A percentile compares a stretch with the other conserved stretches of the same genome.
Conservation (phyloP, 345 rosid genomes). For the Turnera subulata region DNA sequence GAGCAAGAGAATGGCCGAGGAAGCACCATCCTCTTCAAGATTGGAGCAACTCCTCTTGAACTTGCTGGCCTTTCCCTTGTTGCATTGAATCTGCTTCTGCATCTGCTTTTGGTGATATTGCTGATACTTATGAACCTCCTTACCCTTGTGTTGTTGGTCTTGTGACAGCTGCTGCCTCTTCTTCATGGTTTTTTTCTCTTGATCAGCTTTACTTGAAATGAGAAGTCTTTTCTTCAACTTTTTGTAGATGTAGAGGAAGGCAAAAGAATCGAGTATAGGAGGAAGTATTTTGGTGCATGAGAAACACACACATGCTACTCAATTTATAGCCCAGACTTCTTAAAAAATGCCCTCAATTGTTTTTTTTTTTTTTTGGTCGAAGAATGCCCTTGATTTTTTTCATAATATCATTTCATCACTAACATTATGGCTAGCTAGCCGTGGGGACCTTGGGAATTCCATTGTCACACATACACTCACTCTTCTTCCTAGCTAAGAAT, state of each 20-base stretch:
- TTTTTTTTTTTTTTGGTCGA: too few relatives aligned
- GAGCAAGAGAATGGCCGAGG: conserved; percentile 83
- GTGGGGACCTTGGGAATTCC: too few relatives aligned
- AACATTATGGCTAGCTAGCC: too few relatives aligned
- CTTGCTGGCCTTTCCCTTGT: conserved; percentile 59
- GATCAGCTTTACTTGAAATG: conserved; percentile 17
- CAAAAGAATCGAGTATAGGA: neutral
- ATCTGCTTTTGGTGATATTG: conserved; percentile 15
- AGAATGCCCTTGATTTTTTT: too few relatives aligned
- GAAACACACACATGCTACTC: conserved; percentile 12
- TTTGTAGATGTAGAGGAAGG: neutral
- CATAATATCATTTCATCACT: too few relatives aligned
- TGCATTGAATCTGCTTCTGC: conserved; percentile 47
- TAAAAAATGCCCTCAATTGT: conserved; percentile 28
- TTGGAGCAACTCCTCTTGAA: conserved; percentile 80
- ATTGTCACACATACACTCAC: too few relatives aligned
- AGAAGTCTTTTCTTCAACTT: neutral
- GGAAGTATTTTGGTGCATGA: conserved; percentile 13
- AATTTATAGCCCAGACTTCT: conserved; percentile 23
- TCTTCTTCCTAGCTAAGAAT: too few relatives aligned
- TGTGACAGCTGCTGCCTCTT: conserved; percentile 31
- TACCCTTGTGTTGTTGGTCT: conserved; percentile 22
- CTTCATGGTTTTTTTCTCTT: conserved; percentile 52
- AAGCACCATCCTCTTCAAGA: conserved; percentile 78
- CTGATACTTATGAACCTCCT: conserved; percentile 6